phyloP scores from a whole-genome alignment of 805 yeast species.

The Alloascoidea hylecoeti region DNA sequence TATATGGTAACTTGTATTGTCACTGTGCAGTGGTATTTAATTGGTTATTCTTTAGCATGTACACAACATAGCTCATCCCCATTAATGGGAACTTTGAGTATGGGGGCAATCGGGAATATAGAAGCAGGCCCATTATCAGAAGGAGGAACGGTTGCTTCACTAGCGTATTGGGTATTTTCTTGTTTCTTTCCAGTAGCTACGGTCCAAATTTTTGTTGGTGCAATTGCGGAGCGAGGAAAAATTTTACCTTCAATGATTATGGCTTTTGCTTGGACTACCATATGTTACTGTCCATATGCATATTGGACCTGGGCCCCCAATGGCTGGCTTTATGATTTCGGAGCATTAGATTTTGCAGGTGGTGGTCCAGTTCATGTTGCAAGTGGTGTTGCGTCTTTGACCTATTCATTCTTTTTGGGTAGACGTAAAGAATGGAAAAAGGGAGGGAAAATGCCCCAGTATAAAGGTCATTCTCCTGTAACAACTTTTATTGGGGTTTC shows the following conservation, averaged over 20 bases:
- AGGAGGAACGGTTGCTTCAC: constrained; percentile 34
- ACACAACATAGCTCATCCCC: constrained; percentile 17
- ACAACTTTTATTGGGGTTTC: constrained; percentile 29
- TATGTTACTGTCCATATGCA: constrained; percentile 31
- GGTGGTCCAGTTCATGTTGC: constrained; percentile 36
- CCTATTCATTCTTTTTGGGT: constrained; percentile 29
- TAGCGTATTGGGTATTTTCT: constrained; percentile 27
- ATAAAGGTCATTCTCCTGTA: constrained; percentile 21
- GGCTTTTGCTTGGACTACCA: constrained; percentile 24
- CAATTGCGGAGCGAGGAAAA: constrained; percentile 29
- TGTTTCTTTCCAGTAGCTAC: constrained; percentile 13
- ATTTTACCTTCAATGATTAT: constrained; percentile 25
- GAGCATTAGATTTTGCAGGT: constrained; percentile 33
- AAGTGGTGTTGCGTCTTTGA: constrained; percentile 26
- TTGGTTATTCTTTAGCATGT: constrained; percentile 19
- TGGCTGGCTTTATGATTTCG: constrained; percentile 29
- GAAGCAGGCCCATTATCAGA: constrained; percentile 25
- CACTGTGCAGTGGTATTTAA: constrained; percentile 27
- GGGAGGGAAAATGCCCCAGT: constrained; percentile 16
- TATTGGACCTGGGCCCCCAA: constrained; percentile 31
- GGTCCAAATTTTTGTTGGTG: constrained; percentile 31
- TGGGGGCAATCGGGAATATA: constrained; percentile 25
- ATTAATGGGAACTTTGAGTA: constrained; percentile 19
- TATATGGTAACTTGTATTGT: constrained; percentile 25
- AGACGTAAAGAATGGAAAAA: constrained; percentile 21